Percentiles rank a stretch among this genome's conserved stretches.
These are phyloP conservation scores for Tolypocladium pustulatum DNA, from an alignment of 2,329 filamentous ascomycete genomes.

Conservation along the genomic window DNA sequence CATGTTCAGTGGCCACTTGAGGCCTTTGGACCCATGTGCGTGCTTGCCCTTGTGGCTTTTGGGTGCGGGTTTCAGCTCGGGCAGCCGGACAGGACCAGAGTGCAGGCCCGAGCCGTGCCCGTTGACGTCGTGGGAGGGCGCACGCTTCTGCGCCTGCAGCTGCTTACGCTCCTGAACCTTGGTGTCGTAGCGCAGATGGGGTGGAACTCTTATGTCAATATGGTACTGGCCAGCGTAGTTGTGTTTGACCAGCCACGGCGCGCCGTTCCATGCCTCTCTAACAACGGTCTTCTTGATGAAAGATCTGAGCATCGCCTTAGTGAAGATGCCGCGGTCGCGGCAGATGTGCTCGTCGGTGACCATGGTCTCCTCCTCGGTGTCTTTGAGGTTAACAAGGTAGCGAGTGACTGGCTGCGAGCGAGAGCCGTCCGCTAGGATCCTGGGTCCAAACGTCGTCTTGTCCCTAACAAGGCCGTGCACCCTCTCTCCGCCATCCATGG, in stretches of 20 bases:
- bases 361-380: slow-evolving; percentile 62
- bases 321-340: slow-evolving; percentile 84
- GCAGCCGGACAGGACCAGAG: slow-evolving; percentile 46
- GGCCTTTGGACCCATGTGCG: slow-evolving; percentile 30
- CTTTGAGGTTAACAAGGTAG: slow-evolving; percentile 69
- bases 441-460: slow-evolving; percentile 64
- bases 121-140: slow-evolving; percentile 34
- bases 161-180: slow-evolving; percentile 71
- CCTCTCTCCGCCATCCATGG: slow-evolving; percentile 57
- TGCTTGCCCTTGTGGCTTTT: slow-evolving; percentile 58
- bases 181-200: slow-evolving; percentile 70
- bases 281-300: slow-evolving; percentile 95
- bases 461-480: slow-evolving; percentile 70
- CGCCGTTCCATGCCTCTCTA: slow-evolving; percentile 87
- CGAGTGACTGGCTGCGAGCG: slow-evolving; percentile 62
- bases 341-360: slow-evolving; percentile 73
- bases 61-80: slow-evolving; percentile 62
- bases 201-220: slow-evolving; percentile 78
- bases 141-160: slow-evolving; percentile 54
- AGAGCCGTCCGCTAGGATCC: slow-evolving; percentile 54
- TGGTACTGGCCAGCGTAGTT: slow-evolving; percentile 75
- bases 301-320: slow-evolving; percentile 83
- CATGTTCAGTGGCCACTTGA: slow-evolving; percentile 23
- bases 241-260: slow-evolving; percentile 88
- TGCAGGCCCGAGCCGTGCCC: slow-evolving; percentile 22